Evolutionary conservation across 164 flowering plant genomes (phyloP), one percentile per base, ranked within the genome.

Genomic region (Magnolia sinica): DNA sequence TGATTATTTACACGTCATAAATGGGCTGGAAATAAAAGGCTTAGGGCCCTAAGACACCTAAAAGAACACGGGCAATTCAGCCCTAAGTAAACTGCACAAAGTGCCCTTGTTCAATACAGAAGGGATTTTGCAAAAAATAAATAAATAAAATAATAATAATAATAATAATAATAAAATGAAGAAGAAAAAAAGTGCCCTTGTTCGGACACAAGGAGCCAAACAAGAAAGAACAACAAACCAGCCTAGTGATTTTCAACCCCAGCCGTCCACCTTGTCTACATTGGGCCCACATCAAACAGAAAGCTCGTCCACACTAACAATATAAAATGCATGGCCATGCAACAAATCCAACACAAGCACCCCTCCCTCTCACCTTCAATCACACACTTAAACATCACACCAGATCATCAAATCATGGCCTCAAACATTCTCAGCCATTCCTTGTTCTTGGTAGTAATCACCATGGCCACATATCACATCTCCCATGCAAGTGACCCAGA

Each of bases 401-500:
- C 61, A 7, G 13, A 22, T 22, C 18, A 24, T 64, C 8, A 13
- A 19, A 61, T 4, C 65, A 73, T 68, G 76, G 70, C 55, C 70
- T 68, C 68, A 4, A 73, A 11, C 65, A 69, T 20, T 49, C 52
- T 37, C 71, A 59, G 20, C 3, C 66, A 45, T 3, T 50, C 50
- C 65, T 20, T 81, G 51, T 45, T 81, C 72, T 23, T 72, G 23
- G n/a, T 81, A 27, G 3, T 78, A n/a, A 3, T 78, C 27, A 70
- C 80, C 67, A 5, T 77, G 45, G 70, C 75, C 45, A 61, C 58
- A 16, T 51, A 78, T 13, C 50, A 31, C 49, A 75, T 50, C 37
- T 72, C 50, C 11, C 49, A 72, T 8, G 79, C 82, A 74, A 74
- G 83, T 9, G 85, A 79, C 75, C 81, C 82, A 0, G 79, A 82